Conservation (phyloP, 768 basidiomycete genomes). For the Porphyrellus cyaneotinctus region DNA sequence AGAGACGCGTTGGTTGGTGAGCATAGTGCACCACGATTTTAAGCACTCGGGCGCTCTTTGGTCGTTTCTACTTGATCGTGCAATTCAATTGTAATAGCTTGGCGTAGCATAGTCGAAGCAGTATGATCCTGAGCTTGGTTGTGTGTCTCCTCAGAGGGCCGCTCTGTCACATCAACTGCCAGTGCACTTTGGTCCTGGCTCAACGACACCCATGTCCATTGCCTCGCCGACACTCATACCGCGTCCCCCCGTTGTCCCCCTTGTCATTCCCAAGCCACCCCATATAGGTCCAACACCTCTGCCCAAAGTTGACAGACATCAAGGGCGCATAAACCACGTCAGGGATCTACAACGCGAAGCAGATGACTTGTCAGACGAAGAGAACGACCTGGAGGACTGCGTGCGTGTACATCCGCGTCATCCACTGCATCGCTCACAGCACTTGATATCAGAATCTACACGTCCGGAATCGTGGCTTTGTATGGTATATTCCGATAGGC, state of each 20-base stretch:
- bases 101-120: neutral
- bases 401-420: constrained; percentile 37
- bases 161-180: too few species aligned
- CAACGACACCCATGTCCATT: constrained; percentile 50
- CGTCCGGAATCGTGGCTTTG: constrained; percentile 63
- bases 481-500: constrained; percentile 70
- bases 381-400: constrained; percentile 73
- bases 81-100: neutral
- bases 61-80: constrained; percentile 65
- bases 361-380: constrained; percentile 83
- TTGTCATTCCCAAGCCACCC: constrained; percentile 61
- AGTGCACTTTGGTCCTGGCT: too few species aligned
- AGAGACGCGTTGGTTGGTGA: constrained; percentile 83
- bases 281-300: constrained; percentile 63
- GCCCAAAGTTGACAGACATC: constrained; percentile 42
- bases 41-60: constrained; percentile 75
- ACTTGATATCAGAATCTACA: constrained; percentile 43
- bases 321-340: constrained; percentile 55
- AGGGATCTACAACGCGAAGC: constrained; percentile 73
- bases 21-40: constrained; percentile 91
- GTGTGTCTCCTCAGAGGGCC: too few species aligned
- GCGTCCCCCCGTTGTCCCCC: constrained; percentile 56
- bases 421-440: neutral
- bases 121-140: too few species aligned
- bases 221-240: constrained; percentile 74